Conservation (phyloP, 495 filamentous ascomycete species). For the Sordaria brevicollis region DNA sequence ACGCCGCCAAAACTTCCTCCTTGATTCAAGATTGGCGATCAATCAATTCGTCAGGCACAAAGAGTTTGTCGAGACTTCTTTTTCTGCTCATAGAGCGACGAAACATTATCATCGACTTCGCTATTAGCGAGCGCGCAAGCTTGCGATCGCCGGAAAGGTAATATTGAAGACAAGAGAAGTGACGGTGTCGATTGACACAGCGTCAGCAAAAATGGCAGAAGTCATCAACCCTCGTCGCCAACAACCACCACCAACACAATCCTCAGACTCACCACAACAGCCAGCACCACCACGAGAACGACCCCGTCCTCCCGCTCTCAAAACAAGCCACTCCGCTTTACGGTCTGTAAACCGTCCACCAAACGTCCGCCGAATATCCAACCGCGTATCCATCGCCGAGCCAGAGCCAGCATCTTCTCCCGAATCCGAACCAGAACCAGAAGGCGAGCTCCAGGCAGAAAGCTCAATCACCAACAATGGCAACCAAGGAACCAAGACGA, state of each 20-base stretch:
- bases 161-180: not conserved
- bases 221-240: slow-evolving; percentile 2
- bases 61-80: not conserved
- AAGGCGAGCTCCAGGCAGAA: not conserved
- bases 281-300: not conserved
- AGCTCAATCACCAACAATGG: not conserved
- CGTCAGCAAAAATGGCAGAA: slow-evolving; percentile 17
- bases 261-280: not conserved
- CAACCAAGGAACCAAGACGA: not conserved
- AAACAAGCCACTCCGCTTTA: slow-evolving; percentile 10
- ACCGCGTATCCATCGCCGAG: slow-evolving; percentile 18
- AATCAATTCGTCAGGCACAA: not conserved
- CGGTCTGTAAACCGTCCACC: slow-evolving; percentile 8
- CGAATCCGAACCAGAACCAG: not conserved
- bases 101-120: not conserved
- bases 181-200: not conserved
- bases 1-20: not conserved
- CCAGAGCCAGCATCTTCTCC: no score
- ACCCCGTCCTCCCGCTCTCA: not conserved
- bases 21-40: not conserved
- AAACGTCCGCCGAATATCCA: slow-evolving; percentile 9
- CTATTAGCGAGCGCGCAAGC: not conserved
- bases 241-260: not conserved
- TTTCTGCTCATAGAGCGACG: not conserved
- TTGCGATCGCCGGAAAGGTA: not conserved